A percentile compares a stretch with the other conserved stretches of the same genome.
These are phyloP conservation scores for Sinapis alba DNA, from an alignment of 441 rosid species.

Conservation along the genomic window DNA sequence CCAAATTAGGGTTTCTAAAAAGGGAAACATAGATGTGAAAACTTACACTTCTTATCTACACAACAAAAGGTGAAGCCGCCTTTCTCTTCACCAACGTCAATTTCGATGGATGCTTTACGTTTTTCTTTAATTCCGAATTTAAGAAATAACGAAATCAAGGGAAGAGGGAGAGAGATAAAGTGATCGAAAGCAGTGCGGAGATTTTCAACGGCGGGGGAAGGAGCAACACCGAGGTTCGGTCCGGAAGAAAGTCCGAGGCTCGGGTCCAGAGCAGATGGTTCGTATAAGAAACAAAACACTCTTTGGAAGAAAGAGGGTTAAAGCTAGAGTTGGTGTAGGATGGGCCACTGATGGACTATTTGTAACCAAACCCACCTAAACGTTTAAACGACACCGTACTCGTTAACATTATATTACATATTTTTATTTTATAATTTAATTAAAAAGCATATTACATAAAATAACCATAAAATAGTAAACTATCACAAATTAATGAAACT, in stretches of 20 bases:
- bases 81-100: conserved; percentile 41
- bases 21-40: conserved; percentile 2
- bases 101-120: conserved; percentile 29
- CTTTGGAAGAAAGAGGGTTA: no score
- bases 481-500: no score
- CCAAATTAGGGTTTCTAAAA: conserved; percentile 48
- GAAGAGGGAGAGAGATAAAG: conserved; percentile 43
- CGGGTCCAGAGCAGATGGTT: conserved; percentile 46
- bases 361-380: no score
- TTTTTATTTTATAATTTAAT: no score
- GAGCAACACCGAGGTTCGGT: not conserved
- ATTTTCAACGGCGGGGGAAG: conserved; percentile 64
- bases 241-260: conserved; percentile 42
- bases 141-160: conserved; percentile 24
- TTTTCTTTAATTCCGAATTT: not conserved
- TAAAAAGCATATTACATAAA: no score
- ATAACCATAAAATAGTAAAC: no score
- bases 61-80: conserved; percentile 30
- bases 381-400: no score
- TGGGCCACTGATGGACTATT: no score
- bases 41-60: conserved; percentile 45
- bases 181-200: conserved; percentile 52
- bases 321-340: no score
- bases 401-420: no score
- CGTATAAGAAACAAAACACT: no score